A percentile compares a stretch with the other conserved stretches of the same genome.
phyloP scores from a whole-genome alignment of 1,139 yeast species.

The Arxiozyma telluris region DNA sequence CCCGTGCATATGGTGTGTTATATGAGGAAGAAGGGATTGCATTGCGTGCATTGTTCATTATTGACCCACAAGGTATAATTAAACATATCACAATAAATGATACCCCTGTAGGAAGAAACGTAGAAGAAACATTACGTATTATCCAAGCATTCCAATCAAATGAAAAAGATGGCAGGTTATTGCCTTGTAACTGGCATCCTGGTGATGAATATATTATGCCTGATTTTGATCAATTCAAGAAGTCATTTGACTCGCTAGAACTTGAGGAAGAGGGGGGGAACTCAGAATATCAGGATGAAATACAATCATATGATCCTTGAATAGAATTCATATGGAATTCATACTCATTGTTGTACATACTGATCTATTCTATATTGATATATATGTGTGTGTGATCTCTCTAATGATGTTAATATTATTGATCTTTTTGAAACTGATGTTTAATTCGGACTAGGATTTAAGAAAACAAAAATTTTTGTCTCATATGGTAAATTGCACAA shows the following conservation, averaged over 20 bases:
- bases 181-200: slow-evolving; percentile 99
- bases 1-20: slow-evolving; percentile 94
- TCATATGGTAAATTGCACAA: no score
- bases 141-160: slow-evolving; percentile 98
- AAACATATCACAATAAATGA: slow-evolving; percentile 97
- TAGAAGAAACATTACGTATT: slow-evolving; percentile 93
- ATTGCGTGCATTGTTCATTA: slow-evolving; percentile 93
- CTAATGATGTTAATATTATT: neutral
- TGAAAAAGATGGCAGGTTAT: slow-evolving; percentile 95
- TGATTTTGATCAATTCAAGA: slow-evolving; percentile 65
- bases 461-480: no score
- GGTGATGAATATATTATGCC: slow-evolving; percentile 94
- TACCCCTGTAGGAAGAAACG: slow-evolving; percentile 98
- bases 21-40: slow-evolving; percentile 94
- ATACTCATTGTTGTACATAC: neutral
- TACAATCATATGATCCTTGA: neutral
- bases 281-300: neutral
- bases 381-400: neutral
- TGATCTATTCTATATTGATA: no score
- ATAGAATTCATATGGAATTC: neutral
- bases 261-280: neutral
- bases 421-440: no score
- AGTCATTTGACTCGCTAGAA: slow-evolving; percentile 20
- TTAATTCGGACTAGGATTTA: no score
- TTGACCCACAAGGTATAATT: slow-evolving; percentile 87